Base-by-base conservation (phyloP, 75 land plant species). In the Picea glauca region DNA sequence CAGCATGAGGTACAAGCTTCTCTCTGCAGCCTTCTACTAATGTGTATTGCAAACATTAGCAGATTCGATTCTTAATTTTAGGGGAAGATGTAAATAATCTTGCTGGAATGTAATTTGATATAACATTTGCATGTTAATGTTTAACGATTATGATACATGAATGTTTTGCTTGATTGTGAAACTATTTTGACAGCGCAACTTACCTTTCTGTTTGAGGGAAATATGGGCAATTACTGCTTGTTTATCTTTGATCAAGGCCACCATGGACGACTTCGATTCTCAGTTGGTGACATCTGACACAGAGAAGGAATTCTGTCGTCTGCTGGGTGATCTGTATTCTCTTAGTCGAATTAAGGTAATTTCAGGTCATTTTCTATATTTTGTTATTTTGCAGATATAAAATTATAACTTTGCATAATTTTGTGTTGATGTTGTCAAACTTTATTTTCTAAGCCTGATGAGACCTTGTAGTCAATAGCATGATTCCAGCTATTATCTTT, bases 181-280 rank as follows among this genome's bases (percentile, higher is more conserved):
- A 32, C 35, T 70, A 46, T 43, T 38, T 43, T 23, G 1, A 40
- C 93, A 96, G 99, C 91, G 82, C 64, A 81, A 78, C 11, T 78
- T 96, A 67, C 98, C 99, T n/a, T 96, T 96, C 75, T 93, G 98
- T 80, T 78, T 96, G 87, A 88, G 98, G 67, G 99, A 96, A 87
- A 90, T 93, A 13, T 96, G 99, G 99, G 92, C 93, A 50, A 83
- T 94, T 61, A 88, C 93, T 72, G 99, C 99, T 21, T 96, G 95
- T 83, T 79, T 94, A 70, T 87, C 87, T 75, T 81, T 96, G 35
- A 85, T 93, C 15, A 84, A 86, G 78, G 89, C 89, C 50, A 93
- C 98, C 40, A 31, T 78, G 72, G 84, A 85, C 21, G 82, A 78
- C 46, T 87, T 85, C 80, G 82, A 85, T 58, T 74, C 90, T n/a